Evolutionary conservation across 164 flowering plant genomes (phyloP).

Genomic region (Magnolia kwangsiensis): DNA sequence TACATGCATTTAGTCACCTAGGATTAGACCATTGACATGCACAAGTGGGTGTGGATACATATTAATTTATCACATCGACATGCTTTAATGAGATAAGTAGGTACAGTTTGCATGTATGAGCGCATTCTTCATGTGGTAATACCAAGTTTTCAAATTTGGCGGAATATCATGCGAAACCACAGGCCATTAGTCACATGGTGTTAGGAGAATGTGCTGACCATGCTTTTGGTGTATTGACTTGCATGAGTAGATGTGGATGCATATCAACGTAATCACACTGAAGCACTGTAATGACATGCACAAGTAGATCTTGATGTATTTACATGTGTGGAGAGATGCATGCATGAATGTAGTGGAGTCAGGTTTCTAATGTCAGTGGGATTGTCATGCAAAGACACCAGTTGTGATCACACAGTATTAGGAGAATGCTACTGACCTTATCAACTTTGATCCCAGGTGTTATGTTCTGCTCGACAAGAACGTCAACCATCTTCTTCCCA

Average conservation of each 20-base stretch:
- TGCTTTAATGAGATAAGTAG: not conserved
- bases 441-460: constrained; percentile 23
- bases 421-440: constrained; percentile 12
- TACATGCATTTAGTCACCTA: not conserved
- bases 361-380: not conserved
- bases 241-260: not conserved
- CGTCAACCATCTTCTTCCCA: constrained; percentile 24
- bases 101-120: not conserved
- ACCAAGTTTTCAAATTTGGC: no score
- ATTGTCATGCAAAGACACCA: no score
- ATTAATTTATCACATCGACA: not conserved
- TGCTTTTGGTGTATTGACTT: not conserved
- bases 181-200: not conserved
- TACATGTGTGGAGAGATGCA: not conserved
- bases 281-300: constrained; percentile 1
- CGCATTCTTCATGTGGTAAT: not conserved
- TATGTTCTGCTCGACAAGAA: constrained; percentile 14
- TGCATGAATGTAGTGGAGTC: not conserved
- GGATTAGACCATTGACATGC: not conserved
- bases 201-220: no score
- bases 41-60: not conserved
- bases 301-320: not conserved
- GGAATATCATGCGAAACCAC: not conserved
- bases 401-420: not conserved
- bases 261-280: not conserved